phyloP scores from a whole-genome alignment of 306 rosid species.

The Sesbania bispinosa region DNA sequence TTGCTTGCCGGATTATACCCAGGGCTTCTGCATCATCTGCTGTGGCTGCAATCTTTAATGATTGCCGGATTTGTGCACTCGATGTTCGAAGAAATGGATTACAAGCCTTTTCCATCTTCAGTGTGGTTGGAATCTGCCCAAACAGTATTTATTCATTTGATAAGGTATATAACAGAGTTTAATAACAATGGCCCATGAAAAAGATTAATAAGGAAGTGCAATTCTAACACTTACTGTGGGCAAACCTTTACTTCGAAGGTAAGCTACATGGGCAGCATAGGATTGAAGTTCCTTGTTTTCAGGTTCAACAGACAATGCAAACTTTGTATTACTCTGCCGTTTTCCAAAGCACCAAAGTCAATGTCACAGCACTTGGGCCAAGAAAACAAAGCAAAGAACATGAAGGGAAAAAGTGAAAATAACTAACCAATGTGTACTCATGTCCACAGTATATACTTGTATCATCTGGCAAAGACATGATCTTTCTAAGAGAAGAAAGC shows the following conservation, averaged over 20 bases:
- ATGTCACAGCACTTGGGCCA: background rate
- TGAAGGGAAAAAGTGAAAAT: background rate
- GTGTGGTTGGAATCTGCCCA: constrained; percentile 65
- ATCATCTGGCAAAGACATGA: constrained; percentile 74
- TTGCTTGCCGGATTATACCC: constrained; percentile 67
- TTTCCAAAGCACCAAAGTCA: constrained; percentile 25
- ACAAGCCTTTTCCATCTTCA: constrained; percentile 72
- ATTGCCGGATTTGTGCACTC: constrained; percentile 54
- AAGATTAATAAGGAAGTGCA: background rate
- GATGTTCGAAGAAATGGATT: constrained; percentile 86
- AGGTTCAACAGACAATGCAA: constrained; percentile 84
- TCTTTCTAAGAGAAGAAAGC: constrained; percentile 77
- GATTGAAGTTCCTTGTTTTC: constrained; percentile 74
- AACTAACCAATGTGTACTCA: constrained; percentile 82
- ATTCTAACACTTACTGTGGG: constrained; percentile 63
- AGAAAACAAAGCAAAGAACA: constrained; percentile 8
- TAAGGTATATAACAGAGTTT: background rate
- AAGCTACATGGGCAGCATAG: constrained; percentile 63
- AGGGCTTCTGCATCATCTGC: constrained; percentile 76
- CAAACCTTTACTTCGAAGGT: constrained; percentile 73
- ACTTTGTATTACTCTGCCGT: constrained; percentile 79
- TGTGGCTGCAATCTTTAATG: constrained; percentile 46
- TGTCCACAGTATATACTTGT: constrained; percentile 87
- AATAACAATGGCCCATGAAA: background rate
- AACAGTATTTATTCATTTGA: background rate